These are phyloP conservation scores for Starmerella bacillaris DNA, from an alignment of 805 yeast genomes.

Conservation along the genomic window DNA sequence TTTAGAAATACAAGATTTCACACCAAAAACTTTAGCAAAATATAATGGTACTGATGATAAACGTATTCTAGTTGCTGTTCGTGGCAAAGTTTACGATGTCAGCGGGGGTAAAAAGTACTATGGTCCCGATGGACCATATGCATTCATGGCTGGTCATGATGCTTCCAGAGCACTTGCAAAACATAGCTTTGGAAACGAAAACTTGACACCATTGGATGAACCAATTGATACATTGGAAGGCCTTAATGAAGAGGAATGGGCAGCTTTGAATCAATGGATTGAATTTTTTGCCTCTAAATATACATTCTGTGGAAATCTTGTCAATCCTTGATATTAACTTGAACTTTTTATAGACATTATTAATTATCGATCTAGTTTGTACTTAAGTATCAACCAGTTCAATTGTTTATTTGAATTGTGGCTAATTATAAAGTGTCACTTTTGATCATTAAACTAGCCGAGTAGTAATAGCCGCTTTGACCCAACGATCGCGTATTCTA, in stretches of 20 bases:
- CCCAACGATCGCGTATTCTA: too few species aligned
- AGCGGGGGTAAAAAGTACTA: constrained; percentile 64
- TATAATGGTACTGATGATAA: constrained; percentile 69
- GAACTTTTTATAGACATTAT: too few species aligned
- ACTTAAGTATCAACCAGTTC: too few species aligned
- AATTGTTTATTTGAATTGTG: too few species aligned
- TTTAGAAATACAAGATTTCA: constrained; percentile 31
- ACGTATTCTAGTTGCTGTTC: constrained; percentile 70
- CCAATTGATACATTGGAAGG: constrained; percentile 61
- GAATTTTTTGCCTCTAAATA: constrained; percentile 68
- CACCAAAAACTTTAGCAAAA: constrained; percentile 54
- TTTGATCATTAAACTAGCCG: too few species aligned
- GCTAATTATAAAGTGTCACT: too few species aligned
- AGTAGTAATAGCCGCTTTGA: too few species aligned
- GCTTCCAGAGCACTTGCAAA: constrained; percentile 83
- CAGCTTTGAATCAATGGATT: constrained; percentile 69
- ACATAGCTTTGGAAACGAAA: constrained; percentile 61
- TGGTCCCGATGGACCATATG: constrained; percentile 92
- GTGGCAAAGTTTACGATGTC: constrained; percentile 73
- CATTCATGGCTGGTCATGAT: constrained; percentile 88
- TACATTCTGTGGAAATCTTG: constrained; percentile 56
- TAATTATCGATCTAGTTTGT: too few species aligned
- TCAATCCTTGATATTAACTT: constrained; percentile 16
- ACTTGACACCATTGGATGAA: constrained; percentile 48
- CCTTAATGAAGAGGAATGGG: constrained; percentile 40